Conservation (phyloP, 306 rosid genomes). For the Inga oerstediana region DNA sequence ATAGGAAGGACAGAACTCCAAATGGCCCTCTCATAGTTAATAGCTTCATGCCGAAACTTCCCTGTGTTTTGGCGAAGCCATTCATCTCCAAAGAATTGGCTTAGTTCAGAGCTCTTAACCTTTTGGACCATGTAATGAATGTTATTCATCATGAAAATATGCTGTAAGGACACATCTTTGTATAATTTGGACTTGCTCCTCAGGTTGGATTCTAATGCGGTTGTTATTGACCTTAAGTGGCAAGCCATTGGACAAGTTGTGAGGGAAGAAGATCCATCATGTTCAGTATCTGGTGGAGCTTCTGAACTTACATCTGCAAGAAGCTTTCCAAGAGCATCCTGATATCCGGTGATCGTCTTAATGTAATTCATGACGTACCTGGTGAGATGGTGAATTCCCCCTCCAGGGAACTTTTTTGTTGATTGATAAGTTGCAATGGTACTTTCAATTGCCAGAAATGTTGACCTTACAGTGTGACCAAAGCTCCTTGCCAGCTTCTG, state of each 20-base stretch:
- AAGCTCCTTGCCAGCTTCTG: slow-evolving; percentile 45
- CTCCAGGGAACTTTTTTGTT: slow-evolving; percentile 43
- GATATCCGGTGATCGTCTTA: slow-evolving; percentile 42
- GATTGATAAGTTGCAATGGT: slow-evolving; percentile 52
- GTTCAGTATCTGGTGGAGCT: not conserved
- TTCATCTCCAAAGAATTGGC: slow-evolving; percentile 44
- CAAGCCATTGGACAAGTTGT: slow-evolving; percentile 41
- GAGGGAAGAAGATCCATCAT: slow-evolving; percentile 12
- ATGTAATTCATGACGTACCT: slow-evolving; percentile 73
- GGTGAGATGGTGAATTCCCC: slow-evolving; percentile 63
- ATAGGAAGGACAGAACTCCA: slow-evolving; percentile 52
- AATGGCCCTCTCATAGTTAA: slow-evolving; percentile 46
- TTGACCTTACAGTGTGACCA: slow-evolving; percentile 47
- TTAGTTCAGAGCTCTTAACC: slow-evolving; percentile 49
- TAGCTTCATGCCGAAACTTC: slow-evolving; percentile 43
- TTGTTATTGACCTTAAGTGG: slow-evolving; percentile 43
- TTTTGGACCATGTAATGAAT: slow-evolving; percentile 65
- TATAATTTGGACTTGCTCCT: slow-evolving; percentile 51
- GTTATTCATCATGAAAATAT: slow-evolving; percentile 71
- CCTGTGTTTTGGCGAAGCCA: slow-evolving; percentile 57
- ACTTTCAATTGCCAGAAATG: slow-evolving; percentile 45
- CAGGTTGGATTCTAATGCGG: slow-evolving; percentile 55
- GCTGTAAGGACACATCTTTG: slow-evolving; percentile 54
- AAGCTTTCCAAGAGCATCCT: slow-evolving; percentile 46
- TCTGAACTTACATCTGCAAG: slow-evolving; percentile 36